Evolutionary conservation across 164 flowering plant species (phyloP).

Genomic region (Vitis amurensis): DNA sequence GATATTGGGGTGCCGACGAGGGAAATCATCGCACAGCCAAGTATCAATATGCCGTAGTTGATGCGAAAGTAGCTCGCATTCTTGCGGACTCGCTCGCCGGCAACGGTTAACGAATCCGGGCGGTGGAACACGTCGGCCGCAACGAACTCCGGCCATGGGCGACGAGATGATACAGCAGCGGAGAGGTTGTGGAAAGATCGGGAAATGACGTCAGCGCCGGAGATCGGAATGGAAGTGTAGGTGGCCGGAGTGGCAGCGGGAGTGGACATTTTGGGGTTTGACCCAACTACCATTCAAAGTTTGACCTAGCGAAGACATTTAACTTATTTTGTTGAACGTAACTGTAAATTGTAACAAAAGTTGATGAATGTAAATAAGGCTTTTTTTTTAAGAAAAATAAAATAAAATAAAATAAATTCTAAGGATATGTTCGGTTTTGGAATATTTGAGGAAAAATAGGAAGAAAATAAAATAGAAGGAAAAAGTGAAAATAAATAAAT

Average conservation of each 20-base stretch:
- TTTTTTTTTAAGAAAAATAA: too few species aligned
- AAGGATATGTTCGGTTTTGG: too few species aligned
- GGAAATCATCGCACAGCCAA: slow-evolving; percentile 15
- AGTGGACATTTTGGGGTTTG: too few species aligned
- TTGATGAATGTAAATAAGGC: too few species aligned
- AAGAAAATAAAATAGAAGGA: too few species aligned
- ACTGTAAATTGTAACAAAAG: too few species aligned
- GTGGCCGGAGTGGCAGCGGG: slow-evolving; percentile 20
- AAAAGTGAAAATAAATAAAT: too few species aligned
- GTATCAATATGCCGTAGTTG: slow-evolving; percentile 27
- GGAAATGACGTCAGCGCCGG: slow-evolving; percentile 37
- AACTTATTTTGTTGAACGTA: too few species aligned
- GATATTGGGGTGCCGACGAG: slow-evolving; percentile 27
- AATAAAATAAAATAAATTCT: too few species aligned
- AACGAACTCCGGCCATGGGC: slow-evolving; percentile 53
- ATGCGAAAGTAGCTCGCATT: slow-evolving; percentile 29
- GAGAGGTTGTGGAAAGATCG: slow-evolving; percentile 41
- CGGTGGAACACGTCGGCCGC: slow-evolving; percentile 22
- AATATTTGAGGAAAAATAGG: too few species aligned
- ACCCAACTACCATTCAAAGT: too few species aligned
- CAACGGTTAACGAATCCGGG: slow-evolving; percentile 25
- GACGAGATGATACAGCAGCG: slow-evolving; percentile 31
- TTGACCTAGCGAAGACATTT: too few species aligned
- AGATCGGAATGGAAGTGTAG: slow-evolving; percentile 48
- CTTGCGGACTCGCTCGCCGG: slow-evolving; percentile 19